Conservation (phyloP, 495 filamentous ascomycete genomes). For the Neurospora sp. region DNA sequence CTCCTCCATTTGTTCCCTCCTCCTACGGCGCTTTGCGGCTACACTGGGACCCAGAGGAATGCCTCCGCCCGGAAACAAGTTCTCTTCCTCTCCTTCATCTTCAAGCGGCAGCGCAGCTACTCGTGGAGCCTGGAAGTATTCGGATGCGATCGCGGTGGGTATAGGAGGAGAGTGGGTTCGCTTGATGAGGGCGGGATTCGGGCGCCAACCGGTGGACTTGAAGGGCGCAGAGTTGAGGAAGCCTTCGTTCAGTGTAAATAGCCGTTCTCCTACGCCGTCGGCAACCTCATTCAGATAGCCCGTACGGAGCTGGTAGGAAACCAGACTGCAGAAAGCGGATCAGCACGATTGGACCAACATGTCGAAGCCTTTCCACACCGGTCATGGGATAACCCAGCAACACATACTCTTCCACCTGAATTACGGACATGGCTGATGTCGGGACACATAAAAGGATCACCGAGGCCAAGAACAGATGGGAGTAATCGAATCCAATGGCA, state of each 20-base stretch:
- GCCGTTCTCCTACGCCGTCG: slow-evolving; percentile 90
- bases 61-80: slow-evolving; percentile 65
- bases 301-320: slow-evolving; percentile 85
- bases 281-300: slow-evolving; percentile 84
- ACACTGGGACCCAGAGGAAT: slow-evolving; percentile 62
- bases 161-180: slow-evolving; percentile 94
- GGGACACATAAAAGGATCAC: not conserved
- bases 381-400: not conserved
- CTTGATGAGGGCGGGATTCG: slow-evolving; percentile 67
- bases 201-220: slow-evolving; percentile 86
- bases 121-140: slow-evolving; percentile 80
- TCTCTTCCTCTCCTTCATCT: slow-evolving; percentile 73
- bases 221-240: slow-evolving; percentile 92
- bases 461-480: not conserved
- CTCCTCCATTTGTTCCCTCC: slow-evolving; percentile 75
- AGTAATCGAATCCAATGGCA: not conserved
- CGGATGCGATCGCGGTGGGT: slow-evolving; percentile 76
- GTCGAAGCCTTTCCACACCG: not conserved
- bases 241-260: slow-evolving; percentile 84
- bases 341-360: slow-evolving; percentile 2
- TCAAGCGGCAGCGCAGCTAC: slow-evolving; percentile 46
- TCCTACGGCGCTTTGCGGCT: slow-evolving; percentile 44
- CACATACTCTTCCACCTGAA: slow-evolving; percentile 92
- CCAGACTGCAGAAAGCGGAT: slow-evolving; percentile 49
- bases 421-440: slow-evolving; percentile 62